Percentiles rank a stretch among this genome's conserved stretches.
Conservation (phyloP, 495 filamentous ascomycete genomes). For the Penicillium paxilli region DNA sequence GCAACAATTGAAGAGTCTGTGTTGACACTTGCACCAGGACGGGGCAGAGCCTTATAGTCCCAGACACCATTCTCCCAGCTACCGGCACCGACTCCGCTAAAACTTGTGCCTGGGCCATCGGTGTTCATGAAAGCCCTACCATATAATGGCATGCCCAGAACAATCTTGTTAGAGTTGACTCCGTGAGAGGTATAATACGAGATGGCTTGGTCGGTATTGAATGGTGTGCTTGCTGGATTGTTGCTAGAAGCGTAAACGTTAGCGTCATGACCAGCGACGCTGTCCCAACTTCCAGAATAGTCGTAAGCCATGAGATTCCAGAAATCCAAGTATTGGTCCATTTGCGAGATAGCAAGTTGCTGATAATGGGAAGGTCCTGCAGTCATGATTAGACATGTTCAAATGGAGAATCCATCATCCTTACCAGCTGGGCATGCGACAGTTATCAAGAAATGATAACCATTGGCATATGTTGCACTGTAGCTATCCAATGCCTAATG, state of each 20-base stretch:
- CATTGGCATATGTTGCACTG: slow-evolving; percentile 41
- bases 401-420: background rate
- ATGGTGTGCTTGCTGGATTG: slow-evolving; percentile 63
- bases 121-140: slow-evolving; percentile 78
- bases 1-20: slow-evolving; percentile 39
- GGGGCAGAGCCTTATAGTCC: slow-evolving; percentile 68
- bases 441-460: slow-evolving; percentile 64
- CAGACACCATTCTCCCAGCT: slow-evolving; percentile 77
- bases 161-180: slow-evolving; percentile 65
- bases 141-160: slow-evolving; percentile 84
- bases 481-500: slow-evolving; percentile 61
- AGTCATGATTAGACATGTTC: slow-evolving; percentile 9
- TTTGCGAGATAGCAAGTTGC: slow-evolving; percentile 56
- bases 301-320: slow-evolving; percentile 82
- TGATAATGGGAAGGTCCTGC: slow-evolving; percentile 61
- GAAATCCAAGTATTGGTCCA: slow-evolving; percentile 67
- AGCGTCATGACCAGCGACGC: slow-evolving; percentile 67
- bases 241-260: slow-evolving; percentile 62
- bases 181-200: slow-evolving; percentile 63
- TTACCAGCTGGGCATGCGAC: slow-evolving; percentile 60
- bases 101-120: slow-evolving; percentile 66
- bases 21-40: slow-evolving; percentile 24
- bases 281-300: slow-evolving; percentile 71
- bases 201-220: slow-evolving; percentile 64
- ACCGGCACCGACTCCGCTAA: slow-evolving; percentile 64